Evolutionary conservation across 805 yeast species (phyloP), one percentile per base, ranked within the genome.

Genomic region (Kregervanrija pseudodelftensis): DNA sequence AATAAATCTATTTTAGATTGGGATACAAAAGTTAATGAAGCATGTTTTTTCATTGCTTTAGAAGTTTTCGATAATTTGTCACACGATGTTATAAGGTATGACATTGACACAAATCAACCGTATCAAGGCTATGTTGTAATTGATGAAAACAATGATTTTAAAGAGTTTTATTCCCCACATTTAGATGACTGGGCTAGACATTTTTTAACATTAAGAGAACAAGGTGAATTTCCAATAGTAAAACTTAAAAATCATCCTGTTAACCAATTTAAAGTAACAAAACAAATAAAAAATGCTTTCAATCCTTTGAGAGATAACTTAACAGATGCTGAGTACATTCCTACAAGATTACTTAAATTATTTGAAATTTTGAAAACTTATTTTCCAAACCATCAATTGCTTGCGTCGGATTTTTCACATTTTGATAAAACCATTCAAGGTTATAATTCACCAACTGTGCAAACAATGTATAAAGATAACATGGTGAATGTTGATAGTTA

Each of bases 51-150:
- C 51, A 69, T 87, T 40, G 95, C 91, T 0, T 64, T 85, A 45
- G 95, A 88, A 56, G 93, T 87, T 8, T 78, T 88, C 60, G 95
- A 87, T 61, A 87, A 86, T 56, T 76, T 88, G 50, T 72, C 93
- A 3, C 96, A 87, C 62, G 95, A 87, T 58, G 76, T 84, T 28
- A 74, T 87, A 4, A 71, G 91, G 33, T 87, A 85, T 58, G 95
- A 87, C 55, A 74, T 79, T 47, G 54, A 65, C 8, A 77, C 88
- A 0, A 76, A 80, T 5, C 69, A 72, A 49, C 91, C 95, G 0
- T 72, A 76, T 50, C 93, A 87, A 59, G 95, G 91, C 0, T 79
- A 83, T 51, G 95, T 86, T 2, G 72, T 82, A 10, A 69, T 85
- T 36, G 90, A 86, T 55, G 77, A 73, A 33, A 65, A 78, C 49